Conservation (phyloP, 1,139 yeast genomes). For the Kluyveromyces sp. region DNA sequence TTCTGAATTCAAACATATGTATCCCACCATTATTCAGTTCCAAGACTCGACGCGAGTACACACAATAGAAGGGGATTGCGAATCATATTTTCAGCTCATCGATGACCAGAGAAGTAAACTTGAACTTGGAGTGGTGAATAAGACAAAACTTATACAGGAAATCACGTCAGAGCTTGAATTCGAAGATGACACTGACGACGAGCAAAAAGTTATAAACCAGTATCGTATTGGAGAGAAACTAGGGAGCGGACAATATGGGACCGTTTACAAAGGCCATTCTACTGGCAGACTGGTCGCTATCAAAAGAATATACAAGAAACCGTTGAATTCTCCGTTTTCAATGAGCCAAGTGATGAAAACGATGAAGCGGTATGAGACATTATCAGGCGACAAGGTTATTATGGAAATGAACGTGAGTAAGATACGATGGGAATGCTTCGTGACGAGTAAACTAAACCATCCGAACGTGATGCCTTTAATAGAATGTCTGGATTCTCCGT, state of each 20-base stretch:
- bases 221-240: slow-evolving; percentile 22
- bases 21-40: slow-evolving; percentile 5
- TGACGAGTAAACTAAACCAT: slow-evolving; percentile 16
- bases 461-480: slow-evolving; percentile 18
- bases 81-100: slow-evolving; percentile 5
- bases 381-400: slow-evolving; percentile 20
- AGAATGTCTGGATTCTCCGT: slow-evolving; percentile 25
- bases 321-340: slow-evolving; percentile 23
- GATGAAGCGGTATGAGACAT: slow-evolving; percentile 19
- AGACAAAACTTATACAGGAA: slow-evolving; percentile 1
- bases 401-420: slow-evolving; percentile 27
- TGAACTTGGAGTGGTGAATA: slow-evolving; percentile 2
- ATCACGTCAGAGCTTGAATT: background rate
- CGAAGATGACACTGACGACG: background rate
- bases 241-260: slow-evolving; percentile 41
- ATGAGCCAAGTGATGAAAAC: slow-evolving; percentile 30
- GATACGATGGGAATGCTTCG: slow-evolving; percentile 30
- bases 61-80: background rate
- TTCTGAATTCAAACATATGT: background rate
- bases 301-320: slow-evolving; percentile 26
- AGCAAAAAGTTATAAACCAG: slow-evolving; percentile 13
- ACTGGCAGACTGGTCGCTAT: slow-evolving; percentile 20
- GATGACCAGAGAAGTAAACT: slow-evolving; percentile 4
- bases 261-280: slow-evolving; percentile 32
- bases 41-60: background rate